Evolutionary conservation across 2,329 filamentous ascomycete genomes (phyloP).

Genomic region (Epichloe amarillans): DNA sequence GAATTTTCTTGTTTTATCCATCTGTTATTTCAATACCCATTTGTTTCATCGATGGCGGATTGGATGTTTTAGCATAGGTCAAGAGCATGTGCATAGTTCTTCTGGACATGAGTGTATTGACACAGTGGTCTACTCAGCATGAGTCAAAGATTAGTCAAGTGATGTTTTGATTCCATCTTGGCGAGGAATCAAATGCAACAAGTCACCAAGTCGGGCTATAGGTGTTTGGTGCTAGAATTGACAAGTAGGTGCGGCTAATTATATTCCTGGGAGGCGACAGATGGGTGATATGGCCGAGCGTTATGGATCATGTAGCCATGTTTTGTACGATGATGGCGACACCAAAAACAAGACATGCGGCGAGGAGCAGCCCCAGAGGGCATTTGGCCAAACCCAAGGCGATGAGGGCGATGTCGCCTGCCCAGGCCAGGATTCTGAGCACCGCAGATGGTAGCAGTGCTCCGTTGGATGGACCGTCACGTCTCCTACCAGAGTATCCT

Average conservation of each 20-base stretch:
- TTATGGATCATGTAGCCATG: constrained; percentile 45
- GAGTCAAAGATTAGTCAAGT: too few relatives aligned
- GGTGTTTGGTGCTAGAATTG: too few relatives aligned
- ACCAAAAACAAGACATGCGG: constrained; percentile 47
- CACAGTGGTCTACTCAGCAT: too few relatives aligned
- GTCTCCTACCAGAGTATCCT: constrained; percentile 17
- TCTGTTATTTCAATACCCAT: not conserved
- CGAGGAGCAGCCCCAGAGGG: constrained; percentile 47
- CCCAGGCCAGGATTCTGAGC: constrained; percentile 32
- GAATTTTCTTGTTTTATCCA: too few relatives aligned
- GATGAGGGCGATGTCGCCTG: constrained; percentile 40
- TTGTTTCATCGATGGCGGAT: not conserved
- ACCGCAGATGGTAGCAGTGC: constrained; percentile 24
- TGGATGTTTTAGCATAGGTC: not conserved
- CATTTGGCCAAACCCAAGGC: constrained; percentile 51
- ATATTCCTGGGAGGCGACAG: constrained; percentile 52
- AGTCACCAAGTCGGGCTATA: too few relatives aligned
- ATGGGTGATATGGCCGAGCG: constrained; percentile 52
- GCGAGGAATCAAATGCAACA: too few relatives aligned
- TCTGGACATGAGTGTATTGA: too few relatives aligned
- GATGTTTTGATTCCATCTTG: too few relatives aligned
- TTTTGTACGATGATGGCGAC: constrained; percentile 46
- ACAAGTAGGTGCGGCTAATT: too few relatives aligned
- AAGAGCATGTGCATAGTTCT: too few relatives aligned
- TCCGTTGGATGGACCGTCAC: constrained; percentile 7